A percentile compares a stretch with the other conserved stretches of the same genome.
These are phyloP conservation scores for Xylaria castorea DNA, from an alignment of 495 filamentous ascomycete genomes.

Conservation along the genomic window DNA sequence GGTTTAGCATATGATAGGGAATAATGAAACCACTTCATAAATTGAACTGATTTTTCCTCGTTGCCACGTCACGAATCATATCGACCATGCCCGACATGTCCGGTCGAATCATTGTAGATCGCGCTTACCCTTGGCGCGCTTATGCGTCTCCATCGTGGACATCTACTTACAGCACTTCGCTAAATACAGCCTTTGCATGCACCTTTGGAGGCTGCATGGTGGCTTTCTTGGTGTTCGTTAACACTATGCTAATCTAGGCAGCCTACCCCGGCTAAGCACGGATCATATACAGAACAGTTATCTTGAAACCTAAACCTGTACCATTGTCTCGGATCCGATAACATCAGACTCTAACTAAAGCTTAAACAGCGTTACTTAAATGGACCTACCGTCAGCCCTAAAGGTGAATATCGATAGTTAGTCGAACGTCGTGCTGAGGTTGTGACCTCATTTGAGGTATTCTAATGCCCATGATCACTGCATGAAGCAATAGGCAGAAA, in stretches of 20 bases:
- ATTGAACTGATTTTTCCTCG: background rate
- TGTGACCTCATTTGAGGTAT: background rate
- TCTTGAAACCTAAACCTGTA: slow-evolving; percentile 1
- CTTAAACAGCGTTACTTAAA: background rate
- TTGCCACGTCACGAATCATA: slow-evolving; percentile 10
- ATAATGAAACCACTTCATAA: background rate
- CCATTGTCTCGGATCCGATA: slow-evolving; percentile 9
- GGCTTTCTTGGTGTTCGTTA: background rate
- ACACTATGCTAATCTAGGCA: background rate
- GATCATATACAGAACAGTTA: background rate
- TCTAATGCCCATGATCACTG: background rate
- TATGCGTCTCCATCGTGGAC: background rate
- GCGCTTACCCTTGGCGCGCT: background rate
- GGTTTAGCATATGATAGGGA: background rate
- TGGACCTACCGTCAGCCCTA: background rate
- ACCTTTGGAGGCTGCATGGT: background rate
- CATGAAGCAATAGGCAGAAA: background rate
- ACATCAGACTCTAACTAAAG: background rate
- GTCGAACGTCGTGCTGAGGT: background rate
- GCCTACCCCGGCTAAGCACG: background rate
- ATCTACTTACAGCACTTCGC: background rate
- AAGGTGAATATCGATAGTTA: background rate
- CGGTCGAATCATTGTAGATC: background rate
- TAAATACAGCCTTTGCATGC: background rate
- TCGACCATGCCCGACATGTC: too few species aligned